These are phyloP conservation scores for Penicillium sp. DNA, from an alignment of 2,329 filamentous ascomycete genomes.

Conservation along the genomic window DNA sequence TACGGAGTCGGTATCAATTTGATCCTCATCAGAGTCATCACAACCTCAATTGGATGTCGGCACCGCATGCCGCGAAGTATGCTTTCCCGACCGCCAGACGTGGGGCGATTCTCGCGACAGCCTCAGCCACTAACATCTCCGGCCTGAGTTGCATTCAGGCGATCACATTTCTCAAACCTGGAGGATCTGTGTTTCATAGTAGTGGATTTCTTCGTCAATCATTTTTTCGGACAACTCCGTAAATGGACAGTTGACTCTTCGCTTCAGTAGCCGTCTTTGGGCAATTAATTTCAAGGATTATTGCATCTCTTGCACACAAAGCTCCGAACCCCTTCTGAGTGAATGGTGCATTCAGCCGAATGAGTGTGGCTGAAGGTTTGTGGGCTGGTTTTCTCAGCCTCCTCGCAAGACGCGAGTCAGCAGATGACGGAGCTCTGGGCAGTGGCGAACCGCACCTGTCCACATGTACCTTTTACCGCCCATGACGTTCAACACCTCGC, in stretches of 20 bases:
- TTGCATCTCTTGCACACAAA: too few relatives aligned
- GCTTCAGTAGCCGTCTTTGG: too few relatives aligned
- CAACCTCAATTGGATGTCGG: too few relatives aligned
- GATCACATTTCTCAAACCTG: not conserved
- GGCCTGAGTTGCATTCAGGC: not conserved
- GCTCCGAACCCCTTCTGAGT: not conserved
- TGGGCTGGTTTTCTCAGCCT: not conserved
- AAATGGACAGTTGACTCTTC: too few relatives aligned
- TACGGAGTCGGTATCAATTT: too few relatives aligned
- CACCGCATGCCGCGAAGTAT: too few relatives aligned
- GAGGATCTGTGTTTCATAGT: slow-evolving; percentile 13
- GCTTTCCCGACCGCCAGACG: not conserved
- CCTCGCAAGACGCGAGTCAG: not conserved
- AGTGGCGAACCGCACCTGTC: slow-evolving; percentile 7
- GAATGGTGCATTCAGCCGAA: not conserved
- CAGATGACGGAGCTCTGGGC: slow-evolving; percentile 2
- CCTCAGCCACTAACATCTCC: slow-evolving; percentile 9
- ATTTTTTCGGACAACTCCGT: slow-evolving; percentile 1
- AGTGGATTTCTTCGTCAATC: not conserved
- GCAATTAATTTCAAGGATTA: too few relatives aligned
- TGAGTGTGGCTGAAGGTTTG: slow-evolving; percentile 3
- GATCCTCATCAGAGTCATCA: too few relatives aligned
- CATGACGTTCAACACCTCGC: not conserved
- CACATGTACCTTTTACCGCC: slow-evolving; percentile 14
- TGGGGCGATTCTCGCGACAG: not conserved